A percentile compares a stretch with the other conserved stretches of the same genome.
These are phyloP conservation scores for Malus asiatica DNA, from an alignment of 306 rosid species.

Conservation along the genomic window DNA sequence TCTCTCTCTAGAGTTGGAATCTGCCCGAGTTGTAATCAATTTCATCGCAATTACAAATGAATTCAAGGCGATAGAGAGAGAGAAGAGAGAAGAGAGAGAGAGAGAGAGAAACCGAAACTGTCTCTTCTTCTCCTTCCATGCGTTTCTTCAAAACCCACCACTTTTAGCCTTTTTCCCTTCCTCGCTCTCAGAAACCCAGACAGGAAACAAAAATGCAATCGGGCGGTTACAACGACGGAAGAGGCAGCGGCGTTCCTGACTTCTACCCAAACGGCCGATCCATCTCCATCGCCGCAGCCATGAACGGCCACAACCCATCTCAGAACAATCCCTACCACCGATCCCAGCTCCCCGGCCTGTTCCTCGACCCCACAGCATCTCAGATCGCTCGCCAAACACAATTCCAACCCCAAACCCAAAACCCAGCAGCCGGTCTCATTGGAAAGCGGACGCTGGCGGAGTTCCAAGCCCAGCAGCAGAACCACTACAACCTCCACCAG, in stretches of 20 bases:
- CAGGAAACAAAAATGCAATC: constrained; percentile 47
- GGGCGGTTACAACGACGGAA: constrained; percentile 50
- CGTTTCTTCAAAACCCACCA: constrained; percentile 33
- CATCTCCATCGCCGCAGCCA: constrained; percentile 19
- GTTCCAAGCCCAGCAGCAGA: constrained; percentile 42
- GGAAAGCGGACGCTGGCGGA: constrained; percentile 75
- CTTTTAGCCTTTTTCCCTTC: constrained; percentile 21
- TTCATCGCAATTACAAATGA: constrained; percentile 31
- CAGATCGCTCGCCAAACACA: constrained; percentile 50
- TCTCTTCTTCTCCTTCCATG: constrained; percentile 20
- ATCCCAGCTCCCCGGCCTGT: constrained; percentile 36
- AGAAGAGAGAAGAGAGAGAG: background rate
- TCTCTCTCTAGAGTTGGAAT: constrained; percentile 1
- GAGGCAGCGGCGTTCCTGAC: constrained; percentile 46
- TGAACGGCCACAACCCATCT: constrained; percentile 26
- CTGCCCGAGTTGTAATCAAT: constrained; percentile 22
- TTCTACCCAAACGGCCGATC: constrained; percentile 51
- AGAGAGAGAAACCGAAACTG: constrained; percentile 14
- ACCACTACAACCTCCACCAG: constrained; percentile 22
- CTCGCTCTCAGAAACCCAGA: background rate
- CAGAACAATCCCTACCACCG: constrained; percentile 39
- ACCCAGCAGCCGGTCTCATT: constrained; percentile 9
- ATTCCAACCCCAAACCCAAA: constrained; percentile 15
- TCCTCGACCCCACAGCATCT: constrained; percentile 39
- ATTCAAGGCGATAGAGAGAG: background rate